A percentile compares a stretch with the other conserved stretches of the same genome.
Conservation (phyloP, 495 filamentous ascomycete species). For the Neurospora sp. region DNA sequence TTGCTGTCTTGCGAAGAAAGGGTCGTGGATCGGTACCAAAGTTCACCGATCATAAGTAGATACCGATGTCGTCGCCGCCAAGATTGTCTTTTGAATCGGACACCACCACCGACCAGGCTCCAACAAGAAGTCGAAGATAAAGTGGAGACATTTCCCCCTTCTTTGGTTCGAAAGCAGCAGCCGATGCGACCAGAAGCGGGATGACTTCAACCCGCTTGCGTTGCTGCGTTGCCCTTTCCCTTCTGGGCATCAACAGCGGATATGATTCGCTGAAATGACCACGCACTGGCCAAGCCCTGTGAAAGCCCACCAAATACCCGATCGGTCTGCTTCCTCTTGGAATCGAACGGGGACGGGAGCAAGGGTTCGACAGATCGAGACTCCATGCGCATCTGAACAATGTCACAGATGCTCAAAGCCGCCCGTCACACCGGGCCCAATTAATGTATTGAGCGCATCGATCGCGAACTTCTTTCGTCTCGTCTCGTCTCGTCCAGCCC, state of each 20-base stretch:
- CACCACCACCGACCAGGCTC: background rate
- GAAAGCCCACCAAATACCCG: too few species aligned
- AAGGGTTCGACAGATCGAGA: background rate
- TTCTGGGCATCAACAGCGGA: background rate
- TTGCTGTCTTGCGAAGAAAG: background rate
- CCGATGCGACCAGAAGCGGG: background rate
- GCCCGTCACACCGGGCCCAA: background rate
- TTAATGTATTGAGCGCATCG: too few species aligned
- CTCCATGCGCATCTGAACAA: background rate
- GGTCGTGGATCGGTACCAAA: background rate
- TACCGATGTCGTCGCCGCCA: background rate
- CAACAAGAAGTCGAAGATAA: background rate
- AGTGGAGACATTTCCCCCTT: background rate
- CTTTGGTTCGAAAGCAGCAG: background rate
- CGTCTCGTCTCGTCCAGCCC: background rate
- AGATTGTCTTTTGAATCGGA: background rate
- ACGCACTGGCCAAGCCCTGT: background rate
- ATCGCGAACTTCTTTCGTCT: background rate
- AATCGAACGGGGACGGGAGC: background rate
- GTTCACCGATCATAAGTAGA: background rate
- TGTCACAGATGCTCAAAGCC: background rate
- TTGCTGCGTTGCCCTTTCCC: background rate
- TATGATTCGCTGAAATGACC: background rate
- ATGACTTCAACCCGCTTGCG: background rate
- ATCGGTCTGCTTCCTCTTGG: too few species aligned